Percentiles rank a stretch among this genome's conserved stretches.
These are phyloP conservation scores for Penicillium sp. DNA, from an alignment of 2,329 filamentous ascomycete species.

Conservation along the genomic window DNA sequence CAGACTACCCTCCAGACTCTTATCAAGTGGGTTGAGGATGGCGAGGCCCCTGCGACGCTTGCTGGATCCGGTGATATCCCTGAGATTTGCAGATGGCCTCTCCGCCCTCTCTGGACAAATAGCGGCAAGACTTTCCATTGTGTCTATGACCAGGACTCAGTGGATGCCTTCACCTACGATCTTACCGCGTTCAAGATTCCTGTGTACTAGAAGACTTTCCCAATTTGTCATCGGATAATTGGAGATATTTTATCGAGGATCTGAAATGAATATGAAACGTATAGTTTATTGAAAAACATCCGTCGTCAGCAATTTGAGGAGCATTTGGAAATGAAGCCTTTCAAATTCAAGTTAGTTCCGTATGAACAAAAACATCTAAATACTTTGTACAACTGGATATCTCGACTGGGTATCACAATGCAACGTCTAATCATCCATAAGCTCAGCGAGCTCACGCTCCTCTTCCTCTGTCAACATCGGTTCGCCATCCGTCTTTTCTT, in stretches of 20 bases:
- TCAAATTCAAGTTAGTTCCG: neutral
- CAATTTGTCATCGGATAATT: too few relatives aligned
- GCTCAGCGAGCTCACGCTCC: conserved; percentile 83
- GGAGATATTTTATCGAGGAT: too few relatives aligned
- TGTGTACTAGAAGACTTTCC: too few relatives aligned
- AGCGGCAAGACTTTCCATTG: too few relatives aligned
- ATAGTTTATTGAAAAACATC: too few relatives aligned
- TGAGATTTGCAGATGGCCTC: too few relatives aligned
- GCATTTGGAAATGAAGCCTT: neutral
- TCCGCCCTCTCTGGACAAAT: too few relatives aligned
- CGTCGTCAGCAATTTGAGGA: neutral
- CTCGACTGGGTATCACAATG: conserved; percentile 14
- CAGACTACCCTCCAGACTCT: conserved; percentile 45
- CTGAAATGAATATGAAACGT: neutral
- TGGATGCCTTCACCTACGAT: too few relatives aligned
- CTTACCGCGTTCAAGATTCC: too few relatives aligned
- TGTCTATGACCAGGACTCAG: too few relatives aligned
- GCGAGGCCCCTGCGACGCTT: too few relatives aligned
- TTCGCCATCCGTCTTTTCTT: conserved; percentile 47
- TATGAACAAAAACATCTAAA: neutral
- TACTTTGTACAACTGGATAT: neutral
- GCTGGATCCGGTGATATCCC: too few relatives aligned
- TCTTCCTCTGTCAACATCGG: conserved; percentile 77
- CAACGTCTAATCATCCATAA: conserved; percentile 67
- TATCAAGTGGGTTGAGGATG: conserved; percentile 51